These are phyloP conservation scores for Rhypophila decipiens DNA, from an alignment of 495 filamentous ascomycete genomes.

Conservation along the genomic window DNA sequence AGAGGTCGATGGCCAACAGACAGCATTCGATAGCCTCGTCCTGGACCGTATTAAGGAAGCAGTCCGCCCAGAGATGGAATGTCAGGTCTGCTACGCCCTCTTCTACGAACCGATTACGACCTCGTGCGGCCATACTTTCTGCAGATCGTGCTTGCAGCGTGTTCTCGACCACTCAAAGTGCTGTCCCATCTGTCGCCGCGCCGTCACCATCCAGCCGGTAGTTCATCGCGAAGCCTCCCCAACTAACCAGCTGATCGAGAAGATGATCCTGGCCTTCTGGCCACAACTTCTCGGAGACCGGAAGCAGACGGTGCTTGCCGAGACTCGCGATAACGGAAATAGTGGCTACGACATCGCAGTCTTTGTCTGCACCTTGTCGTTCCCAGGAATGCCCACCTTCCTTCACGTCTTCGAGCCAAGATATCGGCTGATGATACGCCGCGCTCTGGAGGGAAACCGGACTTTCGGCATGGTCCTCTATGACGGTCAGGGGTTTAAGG, in stretches of 20 bases:
- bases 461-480: constrained; percentile 82
- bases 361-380: constrained; percentile 75
- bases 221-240: constrained; percentile 42
- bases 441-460: constrained; percentile 62
- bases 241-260: constrained; percentile 55
- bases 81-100: constrained; percentile 77
- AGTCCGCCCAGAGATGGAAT: constrained; percentile 66
- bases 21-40: constrained; percentile 42
- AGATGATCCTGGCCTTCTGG: constrained; percentile 57
- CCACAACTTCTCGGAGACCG: constrained; percentile 57
- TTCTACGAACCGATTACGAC: constrained; percentile 79
- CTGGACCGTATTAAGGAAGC: constrained; percentile 54
- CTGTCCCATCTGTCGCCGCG: constrained; percentile 73
- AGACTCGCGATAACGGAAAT: constrained; percentile 35
- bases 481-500: constrained; percentile 50
- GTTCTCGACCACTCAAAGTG: constrained; percentile 67
- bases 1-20: too few relatives aligned
- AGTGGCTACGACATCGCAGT: constrained; percentile 60
- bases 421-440: constrained; percentile 81
- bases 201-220: constrained; percentile 53
- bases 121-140: constrained; percentile 84
- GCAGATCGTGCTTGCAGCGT: constrained; percentile 67
- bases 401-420: constrained; percentile 88
- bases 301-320: constrained; percentile 41
- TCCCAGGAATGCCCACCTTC: constrained; percentile 77